Base-by-base conservation (phyloP, 139 green algal genomes). In the Tetradesmus lagerheimii region DNA sequence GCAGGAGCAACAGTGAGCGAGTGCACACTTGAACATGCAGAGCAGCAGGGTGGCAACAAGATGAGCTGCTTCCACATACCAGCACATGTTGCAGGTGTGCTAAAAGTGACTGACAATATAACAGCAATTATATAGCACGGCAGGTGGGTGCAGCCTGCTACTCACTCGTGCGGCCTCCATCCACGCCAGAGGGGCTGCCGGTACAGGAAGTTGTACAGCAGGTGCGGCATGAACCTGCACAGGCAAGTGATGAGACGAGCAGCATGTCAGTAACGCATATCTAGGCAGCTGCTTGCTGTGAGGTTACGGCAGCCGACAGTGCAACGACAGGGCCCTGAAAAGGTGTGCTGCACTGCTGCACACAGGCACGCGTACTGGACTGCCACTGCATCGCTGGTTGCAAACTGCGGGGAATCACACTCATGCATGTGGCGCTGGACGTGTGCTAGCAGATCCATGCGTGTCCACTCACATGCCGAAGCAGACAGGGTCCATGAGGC, bases 401-500 rank as follows among this genome's bases (percentile, higher is more conserved):
- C 43, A 50, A 50, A 50, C 43, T 50, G 62, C 62, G 15, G 11
- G 62, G 6, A 27, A 11, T n/a, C 62, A 74, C 23, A 74, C 11
- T 4, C 16, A 64, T 64, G 50, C 50, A 64, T 71, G 57, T 31
- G 57, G 57, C 20, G 8, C 27, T 76, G 66, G 20, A 76, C 11
- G 29, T 11, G 57, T 4, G 4, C 20, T 71, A n/a, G 23, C n/a
- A 2, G 25, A 37, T 35, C 11, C 86, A 47, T 93, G 83, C 47
- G 64, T n/a, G 0, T 83, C 86, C 86, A 93, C 86, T 83, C 93
- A 94, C 93, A 95, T 95, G 92, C 91, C 89, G 39, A 93, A 93
- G 90, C 92, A 94, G n/a, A 96, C 94, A 0, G 94, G 94, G 89
- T 96, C 94, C 38, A 96, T 90, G 23, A 96, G 90, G 86, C 80